A percentile compares a stretch with the other conserved stretches of the same genome.
Evolutionary conservation across 2,329 filamentous ascomycete genomes (phyloP).

Genomic region (Fulvia fulva): DNA sequence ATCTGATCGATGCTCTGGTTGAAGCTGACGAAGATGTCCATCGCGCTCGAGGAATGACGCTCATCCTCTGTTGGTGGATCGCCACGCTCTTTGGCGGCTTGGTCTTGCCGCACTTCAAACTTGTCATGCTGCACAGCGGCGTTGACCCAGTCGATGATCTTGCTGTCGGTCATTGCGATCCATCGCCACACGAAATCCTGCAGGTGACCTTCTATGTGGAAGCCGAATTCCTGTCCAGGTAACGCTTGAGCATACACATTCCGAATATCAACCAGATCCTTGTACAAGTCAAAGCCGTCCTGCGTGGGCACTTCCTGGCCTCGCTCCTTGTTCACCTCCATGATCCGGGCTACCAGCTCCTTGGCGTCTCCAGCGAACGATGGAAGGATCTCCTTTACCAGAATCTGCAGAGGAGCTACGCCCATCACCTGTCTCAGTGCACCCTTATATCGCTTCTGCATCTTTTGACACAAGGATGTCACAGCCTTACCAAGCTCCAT

Average conservation of each 20-base stretch:
- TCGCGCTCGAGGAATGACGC: slow-evolving; percentile 85
- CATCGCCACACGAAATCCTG: slow-evolving; percentile 95
- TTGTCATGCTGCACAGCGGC: slow-evolving; percentile 85
- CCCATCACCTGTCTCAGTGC: slow-evolving; percentile 72
- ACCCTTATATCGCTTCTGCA: slow-evolving; percentile 91
- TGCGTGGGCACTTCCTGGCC: slow-evolving; percentile 76
- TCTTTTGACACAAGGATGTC: slow-evolving; percentile 78
- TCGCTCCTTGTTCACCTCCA: slow-evolving; percentile 65
- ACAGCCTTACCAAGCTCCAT: slow-evolving; percentile 84
- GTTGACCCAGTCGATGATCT: slow-evolving; percentile 79
- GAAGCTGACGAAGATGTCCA: slow-evolving; percentile 91
- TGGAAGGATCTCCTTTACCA: slow-evolving; percentile 80
- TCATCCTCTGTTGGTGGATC: slow-evolving; percentile 67
- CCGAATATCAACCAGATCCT: slow-evolving; percentile 79
- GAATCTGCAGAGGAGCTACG: slow-evolving; percentile 61
- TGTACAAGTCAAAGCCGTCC: slow-evolving; percentile 92
- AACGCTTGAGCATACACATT: slow-evolving; percentile 73
- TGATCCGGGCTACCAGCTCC: slow-evolving; percentile 76
- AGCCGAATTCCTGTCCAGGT: slow-evolving; percentile 70
- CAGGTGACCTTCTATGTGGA: slow-evolving; percentile 79
- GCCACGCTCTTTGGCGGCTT: slow-evolving; percentile 49
- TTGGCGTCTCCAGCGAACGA: slow-evolving; percentile 85
- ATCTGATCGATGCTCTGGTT: slow-evolving; percentile 88
- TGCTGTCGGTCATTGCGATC: slow-evolving; percentile 76
- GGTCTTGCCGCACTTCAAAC: slow-evolving; percentile 70